Evolutionary conservation across 2,329 filamentous ascomycete species (phyloP).

Genomic region (Paracorniculantispora psalliotae): DNA sequence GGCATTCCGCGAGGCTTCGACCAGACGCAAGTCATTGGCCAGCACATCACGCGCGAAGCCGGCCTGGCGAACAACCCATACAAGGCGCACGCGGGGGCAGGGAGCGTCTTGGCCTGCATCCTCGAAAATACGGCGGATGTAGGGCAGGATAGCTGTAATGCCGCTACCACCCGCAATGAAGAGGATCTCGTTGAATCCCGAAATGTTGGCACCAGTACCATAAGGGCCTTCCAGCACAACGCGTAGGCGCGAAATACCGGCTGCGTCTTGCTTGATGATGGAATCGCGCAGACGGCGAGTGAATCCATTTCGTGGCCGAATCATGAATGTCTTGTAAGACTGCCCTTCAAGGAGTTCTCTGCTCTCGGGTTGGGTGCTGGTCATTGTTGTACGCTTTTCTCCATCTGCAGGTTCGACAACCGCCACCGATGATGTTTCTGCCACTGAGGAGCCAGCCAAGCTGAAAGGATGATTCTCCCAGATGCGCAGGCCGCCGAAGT

Average conservation of each 20-base stretch:
- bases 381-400: slow-evolving; percentile 19
- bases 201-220: slow-evolving; percentile 27
- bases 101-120: slow-evolving; percentile 9
- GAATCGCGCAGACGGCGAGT: slow-evolving; percentile 27
- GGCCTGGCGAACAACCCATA: slow-evolving; percentile 30
- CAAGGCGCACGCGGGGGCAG: slow-evolving; percentile 22
- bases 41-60: slow-evolving; percentile 26
- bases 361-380: slow-evolving; percentile 8
- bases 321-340: slow-evolving; percentile 29
- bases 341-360: not conserved
- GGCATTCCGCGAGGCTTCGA: slow-evolving; percentile 19
- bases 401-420: not conserved
- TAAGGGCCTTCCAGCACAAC: slow-evolving; percentile 34
- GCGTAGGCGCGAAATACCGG: slow-evolving; percentile 18
- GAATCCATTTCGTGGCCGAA: slow-evolving; percentile 33
- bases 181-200: slow-evolving; percentile 27
- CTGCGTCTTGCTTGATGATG: slow-evolving; percentile 16
- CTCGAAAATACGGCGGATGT: slow-evolving; percentile 24
- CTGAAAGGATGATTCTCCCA: slow-evolving; percentile 42
- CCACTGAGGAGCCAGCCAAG: slow-evolving; percentile 23
- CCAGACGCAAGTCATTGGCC: slow-evolving; percentile 21
- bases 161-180: slow-evolving; percentile 35
- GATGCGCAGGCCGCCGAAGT: slow-evolving; percentile 28
- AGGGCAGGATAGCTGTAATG: slow-evolving; percentile 30
- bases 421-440: not conserved